These are phyloP conservation scores for Salmacisia buchloeana DNA, from an alignment of 1,284 basidiomycete species.

Conservation along the genomic window DNA sequence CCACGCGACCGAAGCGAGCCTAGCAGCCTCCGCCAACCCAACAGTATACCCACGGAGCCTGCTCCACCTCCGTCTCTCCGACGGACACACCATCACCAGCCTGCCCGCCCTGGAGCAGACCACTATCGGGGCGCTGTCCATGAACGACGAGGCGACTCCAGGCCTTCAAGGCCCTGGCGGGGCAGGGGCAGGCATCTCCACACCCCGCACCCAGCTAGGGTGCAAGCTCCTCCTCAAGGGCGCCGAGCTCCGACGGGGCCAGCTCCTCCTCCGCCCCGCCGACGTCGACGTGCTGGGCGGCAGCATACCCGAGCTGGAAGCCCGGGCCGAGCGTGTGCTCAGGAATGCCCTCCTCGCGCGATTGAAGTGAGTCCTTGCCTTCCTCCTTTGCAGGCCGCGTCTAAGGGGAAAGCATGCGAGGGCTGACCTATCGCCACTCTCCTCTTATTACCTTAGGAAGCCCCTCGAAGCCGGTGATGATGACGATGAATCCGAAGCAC, in stretches of 20 bases:
- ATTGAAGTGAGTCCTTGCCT: neutral
- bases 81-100: neutral
- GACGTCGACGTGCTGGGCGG: neutral
- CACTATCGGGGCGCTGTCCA: neutral
- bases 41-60: neutral
- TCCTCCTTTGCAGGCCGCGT: no score
- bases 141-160: neutral
- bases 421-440: no score
- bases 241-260: neutral
- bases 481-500: no score
- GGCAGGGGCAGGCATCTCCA: no score
- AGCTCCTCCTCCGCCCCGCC: slow-evolving; percentile 1
- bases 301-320: slow-evolving; percentile 4
- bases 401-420: no score
- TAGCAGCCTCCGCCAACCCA: neutral
- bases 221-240: neutral
- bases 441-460: no score
- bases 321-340: neutral
- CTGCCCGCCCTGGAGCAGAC: neutral
- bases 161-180: no score
- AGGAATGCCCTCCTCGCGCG: neutral
- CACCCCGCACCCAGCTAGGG: neutral
- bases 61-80: neutral
- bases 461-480: no score
- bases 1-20: neutral